These are phyloP conservation scores for Aquilaria yunnanensis DNA, from an alignment of 345 rosid species.

Conservation along the genomic window DNA sequence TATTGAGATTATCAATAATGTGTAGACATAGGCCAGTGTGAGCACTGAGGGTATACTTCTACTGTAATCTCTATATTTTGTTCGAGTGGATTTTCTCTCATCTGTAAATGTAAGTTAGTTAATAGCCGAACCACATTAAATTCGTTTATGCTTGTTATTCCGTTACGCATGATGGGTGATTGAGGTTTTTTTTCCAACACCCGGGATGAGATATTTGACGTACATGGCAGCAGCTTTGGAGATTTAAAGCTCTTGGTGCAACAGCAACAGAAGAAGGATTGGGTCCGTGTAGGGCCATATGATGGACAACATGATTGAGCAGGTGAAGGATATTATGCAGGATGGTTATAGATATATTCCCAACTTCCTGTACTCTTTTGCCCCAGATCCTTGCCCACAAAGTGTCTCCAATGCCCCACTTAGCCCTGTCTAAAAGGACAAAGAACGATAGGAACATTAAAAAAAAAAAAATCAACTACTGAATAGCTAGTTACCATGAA, in stretches of 20 bases:
- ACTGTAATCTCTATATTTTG: too few relatives aligned
- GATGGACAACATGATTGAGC: slow-evolving; percentile 30
- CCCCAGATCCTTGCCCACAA: slow-evolving; percentile 54
- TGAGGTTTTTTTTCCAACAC: too few relatives aligned
- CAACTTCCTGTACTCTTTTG: slow-evolving; percentile 32
- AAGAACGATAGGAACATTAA: neutral
- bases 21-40: too few relatives aligned
- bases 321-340: slow-evolving; percentile 30
- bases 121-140: too few relatives aligned
- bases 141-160: too few relatives aligned
- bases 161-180: too few relatives aligned
- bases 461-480: too few relatives aligned
- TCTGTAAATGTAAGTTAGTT: too few relatives aligned
- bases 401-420: slow-evolving; percentile 59
- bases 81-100: too few relatives aligned
- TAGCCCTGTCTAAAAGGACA: slow-evolving; percentile 29
- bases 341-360: slow-evolving; percentile 51
- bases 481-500: slow-evolving; percentile 25
- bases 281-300: slow-evolving; percentile 35
- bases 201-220: slow-evolving; percentile 26
- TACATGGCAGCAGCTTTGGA: slow-evolving; percentile 29
- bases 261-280: slow-evolving; percentile 27
- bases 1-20: too few relatives aligned
- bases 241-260: slow-evolving; percentile 34
- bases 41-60: too few relatives aligned